Evolutionary conservation across 495 filamentous ascomycete species (phyloP).

Genomic region (Extremus antarcticus): DNA sequence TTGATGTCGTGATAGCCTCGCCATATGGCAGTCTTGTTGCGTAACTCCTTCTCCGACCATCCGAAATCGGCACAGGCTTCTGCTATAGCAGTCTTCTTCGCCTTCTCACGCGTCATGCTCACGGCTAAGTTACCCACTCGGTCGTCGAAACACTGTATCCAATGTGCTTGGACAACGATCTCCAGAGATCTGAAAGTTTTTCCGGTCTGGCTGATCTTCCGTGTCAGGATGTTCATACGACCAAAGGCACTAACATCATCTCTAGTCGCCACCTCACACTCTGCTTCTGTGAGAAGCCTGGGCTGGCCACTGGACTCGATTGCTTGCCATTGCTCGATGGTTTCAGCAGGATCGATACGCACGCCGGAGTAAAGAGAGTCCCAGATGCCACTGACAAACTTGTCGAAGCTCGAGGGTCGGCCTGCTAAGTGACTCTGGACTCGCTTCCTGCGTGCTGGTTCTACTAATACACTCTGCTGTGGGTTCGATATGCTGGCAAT

Average conservation of each 20-base stretch:
- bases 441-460: slow-evolving; percentile 7
- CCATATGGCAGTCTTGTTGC: slow-evolving; percentile 32
- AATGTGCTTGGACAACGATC: slow-evolving; percentile 22
- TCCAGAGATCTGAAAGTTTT: slow-evolving; percentile 19
- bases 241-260: background rate
- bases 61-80: slow-evolving; percentile 21
- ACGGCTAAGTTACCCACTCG: slow-evolving; percentile 13
- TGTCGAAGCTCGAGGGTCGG: slow-evolving; percentile 22
- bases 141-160: slow-evolving; percentile 22
- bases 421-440: slow-evolving; percentile 10
- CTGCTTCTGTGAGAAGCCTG: slow-evolving; percentile 8
- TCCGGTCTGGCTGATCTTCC: slow-evolving; percentile 21
- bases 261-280: background rate
- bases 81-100: slow-evolving; percentile 14
- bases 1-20: slow-evolving; percentile 27
- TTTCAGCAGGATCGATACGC: slow-evolving; percentile 13
- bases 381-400: slow-evolving; percentile 22
- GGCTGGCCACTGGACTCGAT: slow-evolving; percentile 16
- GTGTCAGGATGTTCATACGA: slow-evolving; percentile 19
- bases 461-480: background rate
- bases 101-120: slow-evolving; percentile 6
- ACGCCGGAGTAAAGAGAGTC: slow-evolving; percentile 19
- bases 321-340: slow-evolving; percentile 21
- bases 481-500: too few species aligned
- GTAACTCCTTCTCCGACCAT: slow-evolving; percentile 29